These are phyloP conservation scores for Cryptosporidium viatorum DNA, from an alignment of 169 alveolate genomes.

Conservation along the genomic window DNA sequence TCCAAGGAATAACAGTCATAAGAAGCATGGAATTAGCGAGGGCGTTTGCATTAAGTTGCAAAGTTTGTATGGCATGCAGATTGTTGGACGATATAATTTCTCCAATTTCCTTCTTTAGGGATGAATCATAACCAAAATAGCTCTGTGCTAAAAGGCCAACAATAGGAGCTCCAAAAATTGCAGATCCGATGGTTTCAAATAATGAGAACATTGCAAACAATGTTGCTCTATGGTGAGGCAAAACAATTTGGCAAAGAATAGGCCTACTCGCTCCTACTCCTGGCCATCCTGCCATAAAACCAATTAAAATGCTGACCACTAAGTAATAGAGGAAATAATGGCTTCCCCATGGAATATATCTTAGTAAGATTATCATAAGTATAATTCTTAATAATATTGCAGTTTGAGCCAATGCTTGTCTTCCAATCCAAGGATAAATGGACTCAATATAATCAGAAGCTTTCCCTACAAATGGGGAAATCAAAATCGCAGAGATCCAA, in stretches of 20 bases:
- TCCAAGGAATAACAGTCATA: conserved; percentile 69
- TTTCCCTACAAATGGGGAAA: conserved; percentile 80
- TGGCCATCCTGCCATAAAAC: conserved; percentile 82
- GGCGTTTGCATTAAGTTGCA: conserved; percentile 52
- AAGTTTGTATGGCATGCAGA: not conserved
- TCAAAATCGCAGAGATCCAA: conserved; percentile 80
- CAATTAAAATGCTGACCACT: conserved; percentile 77
- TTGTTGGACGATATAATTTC: conserved; percentile 1
- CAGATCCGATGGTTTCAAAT: conserved; percentile 79
- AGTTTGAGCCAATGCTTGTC: conserved; percentile 79
- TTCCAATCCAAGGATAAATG: conserved; percentile 76
- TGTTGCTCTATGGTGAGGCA: conserved; percentile 79
- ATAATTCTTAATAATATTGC: conserved; percentile 77
- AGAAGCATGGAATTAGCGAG: conserved; percentile 66
- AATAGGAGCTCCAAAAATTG: conserved; percentile 79
- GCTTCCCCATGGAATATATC: conserved; percentile 79
- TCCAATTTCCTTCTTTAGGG: conserved; percentile 31
- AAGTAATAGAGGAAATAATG: conserved; percentile 76
- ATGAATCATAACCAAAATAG: conserved; percentile 59
- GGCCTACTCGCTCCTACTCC: conserved; percentile 81
- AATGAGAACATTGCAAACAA: conserved; percentile 79
- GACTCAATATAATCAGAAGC: conserved; percentile 78
- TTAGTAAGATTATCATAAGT: conserved; percentile 76
- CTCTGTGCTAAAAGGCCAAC: conserved; percentile 71
- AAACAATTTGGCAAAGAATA: conserved; percentile 79